Percentiles rank a stretch among this genome's conserved stretches.
Evolutionary conservation across 352 stramenopile genomes (phyloP).

Genomic region (Phytophthora hibernalis): DNA sequence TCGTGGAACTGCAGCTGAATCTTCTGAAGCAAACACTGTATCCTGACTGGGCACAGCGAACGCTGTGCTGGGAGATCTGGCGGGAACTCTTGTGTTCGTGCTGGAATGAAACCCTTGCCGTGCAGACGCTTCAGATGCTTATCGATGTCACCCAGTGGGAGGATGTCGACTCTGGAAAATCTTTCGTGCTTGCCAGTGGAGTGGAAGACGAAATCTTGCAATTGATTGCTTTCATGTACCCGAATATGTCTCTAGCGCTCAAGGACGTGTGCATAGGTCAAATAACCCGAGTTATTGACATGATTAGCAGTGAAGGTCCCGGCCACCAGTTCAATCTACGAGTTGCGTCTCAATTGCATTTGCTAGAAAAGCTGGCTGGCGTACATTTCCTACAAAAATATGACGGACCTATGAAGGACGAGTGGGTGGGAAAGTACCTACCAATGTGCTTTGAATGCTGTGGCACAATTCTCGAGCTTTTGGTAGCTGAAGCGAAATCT

Average conservation of each 20-base stretch:
- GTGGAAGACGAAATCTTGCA: constrained; percentile 47
- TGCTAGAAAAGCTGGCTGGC: constrained; percentile 53
- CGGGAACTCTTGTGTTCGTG: constrained; percentile 63
- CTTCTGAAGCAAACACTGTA: constrained; percentile 64
- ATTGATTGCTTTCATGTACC: constrained; percentile 57
- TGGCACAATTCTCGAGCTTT: constrained; percentile 64
- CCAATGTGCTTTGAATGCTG: constrained; percentile 74
- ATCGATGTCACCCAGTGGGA: constrained; percentile 45
- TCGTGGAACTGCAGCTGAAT: constrained; percentile 50
- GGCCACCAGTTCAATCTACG: constrained; percentile 49
- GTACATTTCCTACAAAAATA: constrained; percentile 57
- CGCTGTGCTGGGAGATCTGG: constrained; percentile 63
- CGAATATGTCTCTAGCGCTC: constrained; percentile 41
- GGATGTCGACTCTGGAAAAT: constrained; percentile 12
- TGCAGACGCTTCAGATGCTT: constrained; percentile 41
- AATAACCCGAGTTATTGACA: constrained; percentile 51
- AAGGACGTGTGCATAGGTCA: constrained; percentile 57
- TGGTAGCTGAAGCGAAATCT: constrained; percentile 29
- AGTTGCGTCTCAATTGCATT: constrained; percentile 46
- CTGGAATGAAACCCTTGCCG: constrained; percentile 49
- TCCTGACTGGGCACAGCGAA: constrained; percentile 47
- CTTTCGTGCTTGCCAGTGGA: constrained; percentile 33
- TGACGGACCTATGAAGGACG: constrained; percentile 50
- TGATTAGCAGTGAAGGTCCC: constrained; percentile 63
- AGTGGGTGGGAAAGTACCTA: constrained; percentile 69